Evolutionary conservation across 2,329 filamentous ascomycete genomes (phyloP).

Genomic region (Trichoderma endophyticum): DNA sequence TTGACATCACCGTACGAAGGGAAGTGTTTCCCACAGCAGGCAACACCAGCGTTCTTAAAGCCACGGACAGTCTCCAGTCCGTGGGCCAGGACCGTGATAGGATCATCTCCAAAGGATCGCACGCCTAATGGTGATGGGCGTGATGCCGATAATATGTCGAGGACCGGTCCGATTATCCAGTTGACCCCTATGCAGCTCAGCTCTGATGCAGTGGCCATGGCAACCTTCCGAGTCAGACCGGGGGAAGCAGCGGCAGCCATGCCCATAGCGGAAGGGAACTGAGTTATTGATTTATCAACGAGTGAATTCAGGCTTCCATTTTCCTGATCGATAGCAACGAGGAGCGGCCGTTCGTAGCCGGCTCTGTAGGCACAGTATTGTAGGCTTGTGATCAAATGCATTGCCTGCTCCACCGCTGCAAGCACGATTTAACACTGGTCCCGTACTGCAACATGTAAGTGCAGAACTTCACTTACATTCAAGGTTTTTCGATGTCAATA

Average conservation of each 20-base stretch:
- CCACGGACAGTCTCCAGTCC: background rate
- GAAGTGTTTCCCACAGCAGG: background rate
- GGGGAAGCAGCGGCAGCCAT: background rate
- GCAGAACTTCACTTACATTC: background rate
- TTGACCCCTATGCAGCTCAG: background rate
- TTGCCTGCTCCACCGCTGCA: background rate
- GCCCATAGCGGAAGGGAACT: background rate
- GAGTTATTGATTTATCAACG: background rate
- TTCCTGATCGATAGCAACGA: background rate
- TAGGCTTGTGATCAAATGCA: background rate
- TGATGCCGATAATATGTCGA: background rate
- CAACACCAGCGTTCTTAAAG: background rate
- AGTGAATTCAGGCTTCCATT: background rate
- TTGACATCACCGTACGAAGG: background rate
- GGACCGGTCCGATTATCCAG: background rate
- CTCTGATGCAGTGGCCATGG: background rate
- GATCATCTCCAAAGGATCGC: background rate
- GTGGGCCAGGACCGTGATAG: background rate
- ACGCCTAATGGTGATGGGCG: background rate
- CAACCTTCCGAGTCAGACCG: background rate
- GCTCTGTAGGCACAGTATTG: background rate
- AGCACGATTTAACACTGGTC: too few relatives aligned
- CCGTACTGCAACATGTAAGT: too few relatives aligned
- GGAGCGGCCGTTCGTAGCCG: background rate
- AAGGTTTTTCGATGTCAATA: background rate